These are phyloP conservation scores for Tuber brumale DNA, from an alignment of 495 filamentous ascomycete species.

Conservation along the genomic window DNA sequence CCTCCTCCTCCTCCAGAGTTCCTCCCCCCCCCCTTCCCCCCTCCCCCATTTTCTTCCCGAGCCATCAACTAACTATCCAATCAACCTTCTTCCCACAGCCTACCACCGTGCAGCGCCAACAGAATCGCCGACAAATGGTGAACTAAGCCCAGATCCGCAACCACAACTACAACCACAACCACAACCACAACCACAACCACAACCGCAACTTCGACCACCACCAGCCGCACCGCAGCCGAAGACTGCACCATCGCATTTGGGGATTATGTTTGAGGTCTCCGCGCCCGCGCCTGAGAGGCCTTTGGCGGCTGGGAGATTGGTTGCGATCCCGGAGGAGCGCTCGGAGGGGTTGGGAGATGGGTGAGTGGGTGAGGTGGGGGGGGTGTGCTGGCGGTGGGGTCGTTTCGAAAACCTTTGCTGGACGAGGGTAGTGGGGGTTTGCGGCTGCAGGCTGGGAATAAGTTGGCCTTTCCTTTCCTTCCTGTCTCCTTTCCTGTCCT, in stretches of 20 bases:
- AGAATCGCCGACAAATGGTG: background rate
- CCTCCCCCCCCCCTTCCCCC: background rate
- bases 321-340: background rate
- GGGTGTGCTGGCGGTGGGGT: background rate
- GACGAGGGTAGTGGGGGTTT: too few relatives aligned
- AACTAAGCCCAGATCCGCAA: background rate
- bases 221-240: background rate
- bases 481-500: background rate
- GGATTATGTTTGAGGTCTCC: background rate
- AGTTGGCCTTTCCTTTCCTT: background rate
- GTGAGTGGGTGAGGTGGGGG: background rate
- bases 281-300: background rate
- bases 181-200: background rate
- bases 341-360: background rate
- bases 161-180: background rate
- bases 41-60: background rate
- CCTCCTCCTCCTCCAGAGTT: background rate
- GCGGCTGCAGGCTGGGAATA: too few relatives aligned
- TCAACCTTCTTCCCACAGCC: background rate
- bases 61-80: background rate
- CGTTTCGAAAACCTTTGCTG: background rate
- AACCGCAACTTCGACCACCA: background rate
- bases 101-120: background rate
- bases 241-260: background rate
- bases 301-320: background rate